Evolutionary conservation across 148 eudicot species (phyloP).

Genomic region (Chenopodium berlandieri): DNA sequence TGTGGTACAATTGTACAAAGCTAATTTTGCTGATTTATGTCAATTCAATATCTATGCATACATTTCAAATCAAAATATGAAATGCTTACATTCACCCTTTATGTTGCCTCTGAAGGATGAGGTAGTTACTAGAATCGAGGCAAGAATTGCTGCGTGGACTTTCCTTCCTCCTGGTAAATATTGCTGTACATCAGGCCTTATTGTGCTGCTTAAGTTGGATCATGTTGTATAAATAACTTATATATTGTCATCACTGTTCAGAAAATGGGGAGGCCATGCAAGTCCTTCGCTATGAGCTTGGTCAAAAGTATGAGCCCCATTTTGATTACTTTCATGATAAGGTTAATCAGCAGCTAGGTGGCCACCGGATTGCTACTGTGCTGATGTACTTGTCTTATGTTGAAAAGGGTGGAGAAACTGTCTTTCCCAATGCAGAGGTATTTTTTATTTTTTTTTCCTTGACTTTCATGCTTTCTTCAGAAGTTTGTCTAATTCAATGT

Average conservation of each 20-base stretch:
- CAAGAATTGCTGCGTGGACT: conserved; percentile 85
- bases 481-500: conserved; percentile 13
- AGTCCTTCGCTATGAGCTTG: conserved; percentile 73
- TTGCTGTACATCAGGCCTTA: not conserved
- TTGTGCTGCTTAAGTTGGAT: not conserved
- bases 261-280: conserved; percentile 94
- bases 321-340: conserved; percentile 76
- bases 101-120: conserved; percentile 52
- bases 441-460: not conserved
- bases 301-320: conserved; percentile 92
- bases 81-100: not conserved
- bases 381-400: conserved; percentile 88
- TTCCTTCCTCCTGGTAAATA: conserved; percentile 75
- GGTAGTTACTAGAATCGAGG: conserved; percentile 64
- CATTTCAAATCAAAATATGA: not conserved
- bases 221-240: conserved; percentile 6
- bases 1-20: not conserved
- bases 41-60: not conserved
- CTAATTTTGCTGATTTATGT: not conserved
- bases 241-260: conserved; percentile 19
- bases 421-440: conserved; percentile 82
- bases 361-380: conserved; percentile 84
- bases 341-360: conserved; percentile 67
- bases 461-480: not conserved
- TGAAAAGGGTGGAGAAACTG: conserved; percentile 84